phyloP scores from a whole-genome alignment of 176 grass and related monocot species.

The Themeda triandra region DNA sequence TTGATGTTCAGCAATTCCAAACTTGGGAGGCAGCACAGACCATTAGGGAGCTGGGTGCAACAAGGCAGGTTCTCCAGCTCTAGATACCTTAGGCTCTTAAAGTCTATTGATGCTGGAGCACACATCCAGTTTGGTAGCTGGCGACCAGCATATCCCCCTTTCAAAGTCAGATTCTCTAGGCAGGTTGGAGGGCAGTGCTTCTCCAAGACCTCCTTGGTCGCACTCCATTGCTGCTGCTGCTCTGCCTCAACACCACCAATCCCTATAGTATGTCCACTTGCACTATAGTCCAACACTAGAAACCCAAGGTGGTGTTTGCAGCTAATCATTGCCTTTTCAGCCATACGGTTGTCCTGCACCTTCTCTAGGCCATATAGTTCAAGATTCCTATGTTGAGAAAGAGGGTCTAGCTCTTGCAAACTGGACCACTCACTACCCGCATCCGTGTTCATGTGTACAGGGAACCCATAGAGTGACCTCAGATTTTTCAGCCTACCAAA shows the following conservation, averaged over 20 bases:
- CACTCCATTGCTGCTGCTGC: background rate
- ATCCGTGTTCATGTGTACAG: background rate
- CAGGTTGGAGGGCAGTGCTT: background rate
- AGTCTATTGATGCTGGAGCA: background rate
- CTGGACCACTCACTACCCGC: background rate
- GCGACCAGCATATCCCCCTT: background rate
- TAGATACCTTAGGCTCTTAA: background rate
- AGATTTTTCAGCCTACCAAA: background rate
- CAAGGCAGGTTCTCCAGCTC: background rate
- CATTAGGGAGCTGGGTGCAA: background rate
- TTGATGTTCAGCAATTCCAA: accelerated
- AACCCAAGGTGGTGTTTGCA: background rate
- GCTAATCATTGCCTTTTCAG: background rate
- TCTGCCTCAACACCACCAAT: background rate
- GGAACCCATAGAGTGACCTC: background rate
- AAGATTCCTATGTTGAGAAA: background rate
- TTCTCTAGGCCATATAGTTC: background rate
- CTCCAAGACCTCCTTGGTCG: background rate
- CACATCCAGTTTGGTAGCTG: background rate
- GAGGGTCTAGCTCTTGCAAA: background rate
- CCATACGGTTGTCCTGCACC: background rate
- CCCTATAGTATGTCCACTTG: background rate
- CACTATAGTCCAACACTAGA: background rate
- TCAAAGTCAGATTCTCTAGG: background rate
- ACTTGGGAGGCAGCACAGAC: background rate